A percentile compares a stretch with the other conserved stretches of the same genome.
Evolutionary conservation across 2,329 filamentous ascomycete genomes (phyloP).

Genomic region (Neophaeococcomyces aloes): DNA sequence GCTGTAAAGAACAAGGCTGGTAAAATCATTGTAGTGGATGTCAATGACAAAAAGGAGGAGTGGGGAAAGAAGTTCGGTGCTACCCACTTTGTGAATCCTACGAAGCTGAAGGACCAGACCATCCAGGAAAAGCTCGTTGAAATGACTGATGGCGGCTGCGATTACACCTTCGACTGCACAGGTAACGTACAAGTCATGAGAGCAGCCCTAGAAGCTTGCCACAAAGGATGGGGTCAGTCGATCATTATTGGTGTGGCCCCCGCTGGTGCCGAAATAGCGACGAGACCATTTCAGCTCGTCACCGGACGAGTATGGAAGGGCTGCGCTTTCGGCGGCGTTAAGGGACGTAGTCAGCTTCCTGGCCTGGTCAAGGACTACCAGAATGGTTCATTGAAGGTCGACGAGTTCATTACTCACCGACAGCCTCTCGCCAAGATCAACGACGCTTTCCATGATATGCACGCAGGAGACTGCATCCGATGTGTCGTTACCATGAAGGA

Average conservation of each 20-base stretch:
- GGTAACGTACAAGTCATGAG: constrained; percentile 92
- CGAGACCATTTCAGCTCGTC: constrained; percentile 87
- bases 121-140: constrained; percentile 90
- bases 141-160: constrained; percentile 94
- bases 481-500: constrained; percentile 65
- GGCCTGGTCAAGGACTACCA: constrained; percentile 83
- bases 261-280: constrained; percentile 17
- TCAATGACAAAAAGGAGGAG: constrained; percentile 82
- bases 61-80: constrained; percentile 94
- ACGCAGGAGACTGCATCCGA: constrained; percentile 90
- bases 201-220: constrained; percentile 63
- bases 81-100: constrained; percentile 93
- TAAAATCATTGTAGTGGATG: constrained; percentile 55
- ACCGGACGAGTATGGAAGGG: constrained; percentile 97
- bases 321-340: constrained; percentile 95
- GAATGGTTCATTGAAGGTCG: constrained; percentile 83
- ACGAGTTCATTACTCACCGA: constrained; percentile 98
- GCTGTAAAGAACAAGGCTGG: constrained; percentile 70
- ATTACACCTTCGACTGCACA: constrained; percentile 99
- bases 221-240: constrained; percentile 98
- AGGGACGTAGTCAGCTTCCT: constrained; percentile 86
- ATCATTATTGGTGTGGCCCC: constrained; percentile 80
- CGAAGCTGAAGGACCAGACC: constrained; percentile 63
- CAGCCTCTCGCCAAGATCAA: constrained; percentile 78
- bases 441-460: constrained; percentile 84